These are phyloP conservation scores for Spatholobus suberectus DNA, from an alignment of 306 rosid species.

Conservation along the genomic window DNA sequence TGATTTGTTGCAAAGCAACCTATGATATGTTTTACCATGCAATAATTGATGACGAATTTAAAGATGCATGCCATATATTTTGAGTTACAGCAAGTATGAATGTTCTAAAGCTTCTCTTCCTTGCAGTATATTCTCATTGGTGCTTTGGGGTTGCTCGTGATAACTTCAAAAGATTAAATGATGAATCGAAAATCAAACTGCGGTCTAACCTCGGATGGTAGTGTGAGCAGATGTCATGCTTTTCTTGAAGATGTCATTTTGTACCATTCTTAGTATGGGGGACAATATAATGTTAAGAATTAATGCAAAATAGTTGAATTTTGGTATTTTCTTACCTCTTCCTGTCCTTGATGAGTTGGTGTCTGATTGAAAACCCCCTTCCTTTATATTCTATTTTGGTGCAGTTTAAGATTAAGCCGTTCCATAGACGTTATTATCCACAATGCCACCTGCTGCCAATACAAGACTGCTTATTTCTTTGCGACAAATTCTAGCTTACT, in stretches of 20 bases:
- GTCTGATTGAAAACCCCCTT: not conserved
- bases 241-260: slow-evolving; percentile 38
- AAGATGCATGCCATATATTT: slow-evolving; percentile 11
- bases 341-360: slow-evolving; percentile 22
- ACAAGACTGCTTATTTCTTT: not conserved
- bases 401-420: slow-evolving; percentile 1
- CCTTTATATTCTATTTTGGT: slow-evolving; percentile 2
- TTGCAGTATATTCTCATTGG: slow-evolving; percentile 91
- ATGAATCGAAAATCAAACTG: slow-evolving; percentile 32
- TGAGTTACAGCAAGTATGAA: slow-evolving; percentile 17
- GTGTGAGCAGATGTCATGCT: slow-evolving; percentile 25
- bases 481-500: not conserved
- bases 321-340: slow-evolving; percentile 15
- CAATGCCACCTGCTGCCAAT: not conserved
- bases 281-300: slow-evolving; percentile 38
- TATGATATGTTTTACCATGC: not conserved
- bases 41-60: slow-evolving; percentile 1
- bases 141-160: slow-evolving; percentile 91
- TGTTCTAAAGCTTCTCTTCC: slow-evolving; percentile 37
- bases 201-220: slow-evolving; percentile 16
- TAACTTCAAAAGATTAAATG: slow-evolving; percentile 79
- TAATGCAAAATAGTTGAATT: slow-evolving; percentile 42
- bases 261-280: slow-evolving; percentile 42
- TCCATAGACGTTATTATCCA: not conserved
- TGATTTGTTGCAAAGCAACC: not conserved